These are phyloP conservation scores for Centella asiatica DNA, from an alignment of 129 eudicot species.

Conservation along the genomic window DNA sequence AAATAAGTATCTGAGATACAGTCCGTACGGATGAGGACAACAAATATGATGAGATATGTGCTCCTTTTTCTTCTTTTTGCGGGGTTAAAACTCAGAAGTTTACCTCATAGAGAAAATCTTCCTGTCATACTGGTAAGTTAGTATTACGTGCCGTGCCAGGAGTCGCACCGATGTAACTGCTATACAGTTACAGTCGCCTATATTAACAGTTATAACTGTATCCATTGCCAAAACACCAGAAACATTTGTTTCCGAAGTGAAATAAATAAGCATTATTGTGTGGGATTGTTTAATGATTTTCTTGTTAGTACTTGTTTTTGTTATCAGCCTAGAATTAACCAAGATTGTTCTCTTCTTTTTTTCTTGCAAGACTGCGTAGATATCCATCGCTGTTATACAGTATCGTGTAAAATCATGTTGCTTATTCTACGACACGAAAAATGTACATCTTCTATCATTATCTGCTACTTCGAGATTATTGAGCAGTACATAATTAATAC, in stretches of 20 bases:
- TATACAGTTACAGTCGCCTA: too few relatives aligned
- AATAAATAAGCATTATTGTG: not conserved
- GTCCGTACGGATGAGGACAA: not conserved
- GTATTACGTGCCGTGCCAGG: not conserved
- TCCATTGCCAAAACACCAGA: not conserved
- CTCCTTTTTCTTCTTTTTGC: not conserved
- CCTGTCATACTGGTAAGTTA: not conserved
- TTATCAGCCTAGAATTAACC: too few relatives aligned
- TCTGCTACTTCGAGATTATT: too few relatives aligned
- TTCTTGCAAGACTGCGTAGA: too few relatives aligned
- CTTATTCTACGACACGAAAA: too few relatives aligned
- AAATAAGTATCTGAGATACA: too few relatives aligned
- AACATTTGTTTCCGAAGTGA: not conserved
- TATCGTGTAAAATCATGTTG: too few relatives aligned
- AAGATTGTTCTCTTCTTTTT: not conserved
- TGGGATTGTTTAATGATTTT: not conserved
- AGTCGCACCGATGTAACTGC: conserved; percentile 2
- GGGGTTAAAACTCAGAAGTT: not conserved
- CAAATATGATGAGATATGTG: conserved; percentile 1
- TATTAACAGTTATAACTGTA: conserved; percentile 10
- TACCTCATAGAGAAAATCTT: not conserved
- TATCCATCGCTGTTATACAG: too few relatives aligned
- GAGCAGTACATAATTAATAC: too few relatives aligned
- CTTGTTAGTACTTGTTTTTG: not conserved
- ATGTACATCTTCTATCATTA: too few relatives aligned